phyloP scores from a whole-genome alignment of 108 stramenopile genomes.

The Stephanodiscus minutulus region DNA sequence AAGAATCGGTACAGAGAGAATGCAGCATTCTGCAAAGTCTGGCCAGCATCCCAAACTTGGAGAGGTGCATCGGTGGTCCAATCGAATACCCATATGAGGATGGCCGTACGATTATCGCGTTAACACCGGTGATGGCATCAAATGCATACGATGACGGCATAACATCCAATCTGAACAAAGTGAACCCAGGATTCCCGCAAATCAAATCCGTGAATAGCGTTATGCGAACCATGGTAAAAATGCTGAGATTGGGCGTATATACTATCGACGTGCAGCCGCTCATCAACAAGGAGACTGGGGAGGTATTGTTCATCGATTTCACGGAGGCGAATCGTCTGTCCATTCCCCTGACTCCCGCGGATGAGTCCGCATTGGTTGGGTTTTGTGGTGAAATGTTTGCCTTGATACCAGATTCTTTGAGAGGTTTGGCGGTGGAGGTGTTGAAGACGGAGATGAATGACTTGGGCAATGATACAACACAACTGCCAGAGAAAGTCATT shows the following conservation, averaged over 20 bases:
- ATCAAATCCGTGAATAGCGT: constrained; percentile 43
- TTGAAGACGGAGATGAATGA: constrained; percentile 12
- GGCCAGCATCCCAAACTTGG: constrained; percentile 52
- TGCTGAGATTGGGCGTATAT: constrained; percentile 57
- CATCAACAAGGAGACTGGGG: constrained; percentile 55
- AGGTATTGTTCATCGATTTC: constrained; percentile 74
- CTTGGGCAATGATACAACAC: background rate
- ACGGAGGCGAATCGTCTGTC: constrained; percentile 61
- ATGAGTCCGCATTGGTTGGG: constrained; percentile 46
- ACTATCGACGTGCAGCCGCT: constrained; percentile 72
- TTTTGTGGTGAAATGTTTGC: constrained; percentile 57
- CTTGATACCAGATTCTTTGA: constrained; percentile 49
- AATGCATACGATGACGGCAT: constrained; percentile 9
- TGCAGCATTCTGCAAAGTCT: constrained; percentile 53
- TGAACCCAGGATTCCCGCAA: constrained; percentile 17
- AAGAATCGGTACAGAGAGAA: constrained; percentile 63
- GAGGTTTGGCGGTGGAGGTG: constrained; percentile 7
- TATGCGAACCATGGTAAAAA: constrained; percentile 56
- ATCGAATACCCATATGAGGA: constrained; percentile 50
- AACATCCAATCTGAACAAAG: constrained; percentile 44
- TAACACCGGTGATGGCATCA: constrained; percentile 45
- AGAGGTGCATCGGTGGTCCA: constrained; percentile 52
- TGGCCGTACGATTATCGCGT: constrained; percentile 52
- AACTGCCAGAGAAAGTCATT: constrained; percentile 3
- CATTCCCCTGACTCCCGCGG: constrained; percentile 11